Evolutionary conservation across 306 rosid genomes (phyloP).

Genomic region (Cucurbita pepo): DNA sequence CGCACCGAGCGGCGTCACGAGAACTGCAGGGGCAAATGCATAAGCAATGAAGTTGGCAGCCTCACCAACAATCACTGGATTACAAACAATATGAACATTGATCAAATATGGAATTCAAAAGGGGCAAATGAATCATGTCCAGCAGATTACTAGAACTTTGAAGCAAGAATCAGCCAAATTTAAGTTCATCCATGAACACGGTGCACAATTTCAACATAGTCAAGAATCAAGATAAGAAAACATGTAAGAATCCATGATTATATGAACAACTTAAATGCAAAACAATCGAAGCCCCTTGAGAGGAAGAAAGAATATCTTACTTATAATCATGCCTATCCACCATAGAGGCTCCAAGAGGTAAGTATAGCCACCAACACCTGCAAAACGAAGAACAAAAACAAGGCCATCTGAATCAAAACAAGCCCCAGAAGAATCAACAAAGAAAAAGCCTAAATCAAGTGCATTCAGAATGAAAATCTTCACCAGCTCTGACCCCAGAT

Average conservation of each 20-base stretch:
- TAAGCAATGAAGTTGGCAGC: slow-evolving; percentile 71
- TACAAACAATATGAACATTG: slow-evolving; percentile 18
- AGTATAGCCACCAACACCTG: slow-evolving; percentile 73
- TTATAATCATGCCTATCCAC: slow-evolving; percentile 75
- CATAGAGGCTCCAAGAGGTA: slow-evolving; percentile 84
- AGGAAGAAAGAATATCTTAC: slow-evolving; percentile 22
- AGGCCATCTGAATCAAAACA: neutral
- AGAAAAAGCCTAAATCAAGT: neutral
- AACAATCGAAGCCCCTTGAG: neutral
- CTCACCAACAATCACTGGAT: slow-evolving; percentile 83
- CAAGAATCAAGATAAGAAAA: slow-evolving; percentile 9
- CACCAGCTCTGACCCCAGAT: slow-evolving; percentile 74
- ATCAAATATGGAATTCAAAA: slow-evolving; percentile 1
- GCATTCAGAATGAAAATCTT: neutral
- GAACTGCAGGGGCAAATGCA: slow-evolving; percentile 86
- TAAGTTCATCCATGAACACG: neutral
- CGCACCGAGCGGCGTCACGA: slow-evolving; percentile 93
- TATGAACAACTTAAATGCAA: neutral
- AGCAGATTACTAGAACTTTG: neutral
- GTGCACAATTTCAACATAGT: neutral
- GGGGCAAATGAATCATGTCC: neutral
- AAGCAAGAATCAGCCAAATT: neutral
- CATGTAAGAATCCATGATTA: neutral
- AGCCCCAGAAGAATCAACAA: neutral
- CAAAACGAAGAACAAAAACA: slow-evolving; percentile 10